Conservation (phyloP, 192 early-diverging fungal species). For the Umbelopsis sp. region DNA sequence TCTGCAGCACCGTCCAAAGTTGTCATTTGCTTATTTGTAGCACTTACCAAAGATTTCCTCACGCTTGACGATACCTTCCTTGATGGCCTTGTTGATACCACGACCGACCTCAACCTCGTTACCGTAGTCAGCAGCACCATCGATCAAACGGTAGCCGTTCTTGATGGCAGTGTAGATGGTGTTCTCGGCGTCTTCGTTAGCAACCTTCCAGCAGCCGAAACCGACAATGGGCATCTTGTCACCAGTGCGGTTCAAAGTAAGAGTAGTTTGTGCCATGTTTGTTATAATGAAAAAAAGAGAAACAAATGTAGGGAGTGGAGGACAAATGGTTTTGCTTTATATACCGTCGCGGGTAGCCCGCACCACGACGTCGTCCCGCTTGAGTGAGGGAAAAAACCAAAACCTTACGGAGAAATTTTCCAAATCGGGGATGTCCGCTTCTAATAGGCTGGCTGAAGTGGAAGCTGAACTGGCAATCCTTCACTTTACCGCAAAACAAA, state of each 20-base stretch:
- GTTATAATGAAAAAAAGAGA: conserved; percentile 21
- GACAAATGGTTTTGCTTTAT: not conserved
- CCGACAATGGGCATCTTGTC: conserved; percentile 59
- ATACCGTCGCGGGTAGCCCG: too few relatives aligned
- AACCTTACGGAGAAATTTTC: conserved; percentile 20
- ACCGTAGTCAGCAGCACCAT: conserved; percentile 66
- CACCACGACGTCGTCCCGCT: too few relatives aligned
- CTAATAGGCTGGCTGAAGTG: too few relatives aligned
- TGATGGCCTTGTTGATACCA: conserved; percentile 55
- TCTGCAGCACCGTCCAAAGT: not conserved
- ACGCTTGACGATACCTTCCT: conserved; percentile 55
- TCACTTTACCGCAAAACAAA: too few relatives aligned
- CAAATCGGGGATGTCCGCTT: not conserved
- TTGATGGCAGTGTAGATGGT: conserved; percentile 47
- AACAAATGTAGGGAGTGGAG: not conserved
- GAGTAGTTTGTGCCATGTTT: conserved; percentile 32
- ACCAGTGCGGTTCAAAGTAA: conserved; percentile 50
- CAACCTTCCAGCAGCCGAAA: conserved; percentile 57
- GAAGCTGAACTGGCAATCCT: too few relatives aligned
- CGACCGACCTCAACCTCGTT: conserved; percentile 68
- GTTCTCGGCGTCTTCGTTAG: conserved; percentile 42
- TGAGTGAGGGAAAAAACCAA: conserved; percentile 2
- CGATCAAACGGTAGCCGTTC: conserved; percentile 42
- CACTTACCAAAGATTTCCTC: conserved; percentile 47
- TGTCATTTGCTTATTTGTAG: not conserved